phyloP scores from a whole-genome alignment of 805 yeast species.

The Pichia occidentalis region DNA sequence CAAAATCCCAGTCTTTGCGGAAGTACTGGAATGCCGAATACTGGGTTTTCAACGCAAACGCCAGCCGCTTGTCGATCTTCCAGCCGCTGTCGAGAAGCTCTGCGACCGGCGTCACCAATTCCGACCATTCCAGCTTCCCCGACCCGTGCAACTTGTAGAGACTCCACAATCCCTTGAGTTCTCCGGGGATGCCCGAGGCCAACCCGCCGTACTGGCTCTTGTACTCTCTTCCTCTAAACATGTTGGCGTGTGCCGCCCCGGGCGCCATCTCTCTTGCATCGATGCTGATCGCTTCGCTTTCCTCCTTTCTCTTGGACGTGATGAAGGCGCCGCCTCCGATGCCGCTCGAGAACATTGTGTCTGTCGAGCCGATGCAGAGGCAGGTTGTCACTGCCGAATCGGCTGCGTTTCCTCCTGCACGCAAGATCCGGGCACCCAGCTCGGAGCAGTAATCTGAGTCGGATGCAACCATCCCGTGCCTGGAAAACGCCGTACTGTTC shows the following conservation, averaged over 20 bases:
- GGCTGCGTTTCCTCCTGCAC: constrained; percentile 72
- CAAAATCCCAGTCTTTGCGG: constrained; percentile 50
- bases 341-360: constrained; percentile 79
- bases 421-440: constrained; percentile 52
- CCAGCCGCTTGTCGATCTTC: constrained; percentile 40
- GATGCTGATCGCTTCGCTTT: constrained; percentile 49
- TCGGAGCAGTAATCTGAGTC: constrained; percentile 60
- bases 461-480: constrained; percentile 57
- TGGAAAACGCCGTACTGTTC: constrained; percentile 35
- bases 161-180: constrained; percentile 71
- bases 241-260: constrained; percentile 46
- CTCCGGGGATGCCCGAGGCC: constrained; percentile 91
- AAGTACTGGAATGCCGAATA: constrained; percentile 27
- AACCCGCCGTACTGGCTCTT: constrained; percentile 72
- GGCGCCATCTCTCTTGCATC: constrained; percentile 94
- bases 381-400: constrained; percentile 90
- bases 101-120: constrained; percentile 70
- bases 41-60: constrained; percentile 34
- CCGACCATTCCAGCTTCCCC: constrained; percentile 64
- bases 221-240: constrained; percentile 47
- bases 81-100: constrained; percentile 63
- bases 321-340: constrained; percentile 95
- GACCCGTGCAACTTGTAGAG: constrained; percentile 58
- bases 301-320: constrained; percentile 35
- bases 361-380: constrained; percentile 77